Base-by-base conservation (phyloP, 2,329 filamentous ascomycete species). In the Colletotrichum camelliae region DNA sequence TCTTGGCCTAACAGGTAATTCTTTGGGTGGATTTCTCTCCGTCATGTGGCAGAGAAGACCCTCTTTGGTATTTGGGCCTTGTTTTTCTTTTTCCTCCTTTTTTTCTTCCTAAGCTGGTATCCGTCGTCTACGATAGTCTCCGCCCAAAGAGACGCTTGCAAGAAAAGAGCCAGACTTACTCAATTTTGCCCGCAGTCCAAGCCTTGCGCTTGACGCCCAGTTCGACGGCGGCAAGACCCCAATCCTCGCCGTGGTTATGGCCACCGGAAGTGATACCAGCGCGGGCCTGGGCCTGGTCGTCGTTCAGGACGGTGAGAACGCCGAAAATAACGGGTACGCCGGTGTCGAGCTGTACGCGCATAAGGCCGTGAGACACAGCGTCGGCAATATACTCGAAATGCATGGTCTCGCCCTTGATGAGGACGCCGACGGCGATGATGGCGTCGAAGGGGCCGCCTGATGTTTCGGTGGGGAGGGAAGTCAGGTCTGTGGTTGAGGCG, bases 351-450 rank as follows among this genome's bases (percentile, higher is more conserved):
- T 98, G 96, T 75, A 98, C 93, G 78, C 95, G 93, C 97, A 99
- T 99, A 77, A 99, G 89, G 8, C 95, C 97, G 77, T 98, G 95
- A 74, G 93, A 95, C 8, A 97, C 96, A 55, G 95, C 92, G 78
- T 98, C 97, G 57, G 96, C 91, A 81, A 99, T 99, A 87, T 99
- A 98, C 87, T 99, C 97, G 82, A 99, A 99, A 87, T 99, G 97
- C 96, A 98, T 98, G 8, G 97, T 98, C 86, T 98, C 95, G 84
- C 97, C 97, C 89, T 99, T 99, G 88, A 99, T 98, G 77, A 99
- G 91, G 72, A 98, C 96, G 72, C 97, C 97, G 79, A 99, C 94
- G 69, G 97, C 96, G 79, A 99, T 96, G 78, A 99, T 93, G 77
- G 97, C 97, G 83, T 98, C 96, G 81, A 98, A 98, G 24, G 95